A percentile compares a stretch with the other conserved stretches of the same genome.
phyloP scores from a whole-genome alignment of 2,329 filamentous ascomycete species.

The Pseudogymnoascus sp. region DNA sequence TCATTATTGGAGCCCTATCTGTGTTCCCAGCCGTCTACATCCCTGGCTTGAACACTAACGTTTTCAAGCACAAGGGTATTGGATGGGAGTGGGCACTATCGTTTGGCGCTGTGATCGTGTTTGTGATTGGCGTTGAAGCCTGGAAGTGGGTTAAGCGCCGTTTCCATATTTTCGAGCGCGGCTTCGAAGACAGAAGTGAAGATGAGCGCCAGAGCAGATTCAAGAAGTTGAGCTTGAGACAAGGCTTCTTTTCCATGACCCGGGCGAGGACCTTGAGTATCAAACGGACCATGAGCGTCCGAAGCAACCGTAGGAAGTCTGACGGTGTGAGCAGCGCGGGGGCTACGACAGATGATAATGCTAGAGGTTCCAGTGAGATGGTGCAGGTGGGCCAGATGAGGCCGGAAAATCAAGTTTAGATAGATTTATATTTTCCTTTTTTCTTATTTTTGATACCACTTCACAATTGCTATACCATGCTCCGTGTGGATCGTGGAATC shows the following conservation, averaged over 20 bases:
- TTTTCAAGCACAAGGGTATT: conserved; percentile 56
- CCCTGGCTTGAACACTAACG: conserved; percentile 53
- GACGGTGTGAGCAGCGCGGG: not conserved
- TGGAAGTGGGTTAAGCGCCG: conserved; percentile 56
- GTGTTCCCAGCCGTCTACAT: conserved; percentile 57
- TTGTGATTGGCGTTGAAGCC: conserved; percentile 52
- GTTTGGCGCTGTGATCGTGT: conserved; percentile 48
- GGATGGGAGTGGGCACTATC: conserved; percentile 60
- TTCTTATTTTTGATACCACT: conserved; percentile 3
- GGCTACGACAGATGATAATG: not conserved
- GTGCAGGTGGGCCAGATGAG: not conserved
- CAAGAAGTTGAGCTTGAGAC: conserved; percentile 23
- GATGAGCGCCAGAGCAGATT: conserved; percentile 8
- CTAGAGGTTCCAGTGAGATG: not conserved
- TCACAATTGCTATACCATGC: not conserved
- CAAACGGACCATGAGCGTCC: not conserved
- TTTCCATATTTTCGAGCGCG: conserved; percentile 25
- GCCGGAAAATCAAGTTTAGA: not conserved
- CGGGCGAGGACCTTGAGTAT: conserved; percentile 20
- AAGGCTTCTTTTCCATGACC: conserved; percentile 29
- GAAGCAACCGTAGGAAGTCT: not conserved
- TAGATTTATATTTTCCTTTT: not conserved
- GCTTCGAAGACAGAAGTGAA: conserved; percentile 21
- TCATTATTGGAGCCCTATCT: conserved; percentile 45
- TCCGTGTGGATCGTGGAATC: not conserved